A percentile compares a stretch with the other conserved stretches of the same genome.
These are phyloP conservation scores for Senna tora DNA, from an alignment of 306 rosid genomes.

Conservation along the genomic window DNA sequence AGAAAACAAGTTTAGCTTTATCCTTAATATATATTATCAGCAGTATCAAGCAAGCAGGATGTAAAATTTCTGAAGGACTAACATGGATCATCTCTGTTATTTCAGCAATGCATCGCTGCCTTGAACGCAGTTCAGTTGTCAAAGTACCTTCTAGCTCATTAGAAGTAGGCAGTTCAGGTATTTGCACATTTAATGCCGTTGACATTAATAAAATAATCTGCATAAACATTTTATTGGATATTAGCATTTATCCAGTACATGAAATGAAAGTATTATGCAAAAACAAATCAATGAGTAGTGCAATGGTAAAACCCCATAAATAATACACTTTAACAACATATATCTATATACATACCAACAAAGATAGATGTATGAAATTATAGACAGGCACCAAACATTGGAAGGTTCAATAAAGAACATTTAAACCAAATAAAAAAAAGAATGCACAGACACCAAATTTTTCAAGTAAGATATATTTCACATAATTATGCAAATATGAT, in stretches of 20 bases:
- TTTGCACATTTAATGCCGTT: slow-evolving; percentile 68
- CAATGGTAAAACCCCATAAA: slow-evolving; percentile 2
- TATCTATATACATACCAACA: neutral
- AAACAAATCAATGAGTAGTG: neutral
- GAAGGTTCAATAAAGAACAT: neutral
- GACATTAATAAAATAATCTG: slow-evolving; percentile 94
- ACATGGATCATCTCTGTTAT: slow-evolving; percentile 99
- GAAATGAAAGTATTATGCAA: neutral
- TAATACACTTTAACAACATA: neutral
- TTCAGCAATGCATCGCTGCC: slow-evolving; percentile 92
- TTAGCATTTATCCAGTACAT: slow-evolving; percentile 9
- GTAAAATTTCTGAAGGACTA: slow-evolving; percentile 47
- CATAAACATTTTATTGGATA: slow-evolving; percentile 19
- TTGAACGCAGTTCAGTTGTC: slow-evolving; percentile 65
- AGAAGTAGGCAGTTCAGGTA: slow-evolving; percentile 46
- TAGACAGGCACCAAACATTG: neutral
- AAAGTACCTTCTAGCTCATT: slow-evolving; percentile 47
- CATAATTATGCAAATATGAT: neutral
- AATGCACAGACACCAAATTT: neutral
- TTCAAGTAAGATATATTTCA: neutral
- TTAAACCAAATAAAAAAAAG: neutral
- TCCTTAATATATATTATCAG: slow-evolving; percentile 11
- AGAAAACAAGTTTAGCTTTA: slow-evolving; percentile 8
- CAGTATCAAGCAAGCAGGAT: slow-evolving; percentile 32
- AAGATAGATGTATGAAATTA: neutral